phyloP scores from a whole-genome alignment of 1,284 basidiomycete genomes.

The Naganishia cerealis region DNA sequence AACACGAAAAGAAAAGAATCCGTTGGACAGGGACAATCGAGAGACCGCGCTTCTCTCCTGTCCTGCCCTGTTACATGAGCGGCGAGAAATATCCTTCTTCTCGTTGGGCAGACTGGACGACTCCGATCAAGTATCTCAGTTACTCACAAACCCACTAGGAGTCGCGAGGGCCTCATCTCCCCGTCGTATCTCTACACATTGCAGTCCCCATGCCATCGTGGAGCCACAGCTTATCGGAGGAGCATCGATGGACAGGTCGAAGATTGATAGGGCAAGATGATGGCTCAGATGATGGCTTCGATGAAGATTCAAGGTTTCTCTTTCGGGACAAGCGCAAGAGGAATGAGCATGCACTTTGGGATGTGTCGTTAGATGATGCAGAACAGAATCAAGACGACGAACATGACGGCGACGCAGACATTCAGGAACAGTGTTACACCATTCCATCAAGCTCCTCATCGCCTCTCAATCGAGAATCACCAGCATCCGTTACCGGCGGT shows the following conservation, averaged over 20 bases:
- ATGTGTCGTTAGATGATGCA: not conserved
- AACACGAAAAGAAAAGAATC: too few relatives aligned
- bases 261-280: conserved; percentile 6
- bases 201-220: conserved; percentile 19
- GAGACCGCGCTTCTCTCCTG: too few relatives aligned
- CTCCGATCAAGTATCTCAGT: too few relatives aligned
- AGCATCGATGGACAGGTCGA: conserved; percentile 19
- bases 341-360: not conserved
- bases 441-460: not conserved
- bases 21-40: too few relatives aligned
- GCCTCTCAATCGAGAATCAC: not conserved
- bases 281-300: not conserved
- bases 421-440: not conserved
- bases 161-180: not conserved
- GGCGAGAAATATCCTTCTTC: too few relatives aligned
- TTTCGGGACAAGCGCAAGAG: not conserved
- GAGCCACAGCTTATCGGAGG: conserved; percentile 3
- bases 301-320: not conserved
- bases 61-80: too few relatives aligned
- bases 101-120: too few relatives aligned
- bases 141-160: too few relatives aligned
- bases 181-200: not conserved
- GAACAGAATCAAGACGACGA: not conserved
- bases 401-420: too few relatives aligned
- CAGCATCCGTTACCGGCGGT: not conserved